Base-by-base conservation (phyloP, 2,329 filamentous ascomycete genomes). In the Exophiala viscosa region DNA sequence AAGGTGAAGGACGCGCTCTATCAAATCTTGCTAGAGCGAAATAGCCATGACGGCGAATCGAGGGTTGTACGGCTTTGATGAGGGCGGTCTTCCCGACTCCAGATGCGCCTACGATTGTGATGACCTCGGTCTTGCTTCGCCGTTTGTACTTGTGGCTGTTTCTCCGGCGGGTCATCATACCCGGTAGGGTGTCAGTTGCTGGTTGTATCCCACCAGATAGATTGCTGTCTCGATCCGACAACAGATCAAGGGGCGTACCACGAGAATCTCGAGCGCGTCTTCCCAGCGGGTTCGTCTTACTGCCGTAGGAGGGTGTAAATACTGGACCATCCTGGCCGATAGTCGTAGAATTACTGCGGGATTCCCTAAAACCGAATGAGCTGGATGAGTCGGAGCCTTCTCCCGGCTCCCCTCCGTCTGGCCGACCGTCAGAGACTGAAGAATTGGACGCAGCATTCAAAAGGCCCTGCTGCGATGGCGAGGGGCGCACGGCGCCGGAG, bases 81-180 rank as follows among this genome's bases (percentile, higher is more conserved):
- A 85, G 69, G 51, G 81, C 77, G 1, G 80, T 80, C 63, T 85
- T 85, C 13, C 82, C 82, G 32, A 81, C 72, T 2, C 82, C 82
- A 42, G 80, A 74, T 14, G 73, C 69, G 15, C 82, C 82, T 46
- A 70, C 76, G 38, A 85, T 76, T 13, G 77, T 74, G 40, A 85
- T 76, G 3, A 85, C 70, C 62, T 85, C 82, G 47, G 77, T 82
- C 47, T 85, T 83, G 15, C 75, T 76, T 60, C 72, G 74, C 38
- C 73, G 72, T 49, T 77, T 76, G 41, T 76, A 62, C 60, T 76
- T 79, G 39, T 75, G 71, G n/a, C 67, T 72, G 23, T 69, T 67
- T 54, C 76, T 75, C 3, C 70, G 64, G 50, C 70, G 73, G 11
- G 66, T 62, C 31, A 73, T 71, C 7, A 63, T 55, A 41, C 66